phyloP scores from a whole-genome alignment of 108 stramenopile genomes.

The Pseudonitzschia multiseries region DNA sequence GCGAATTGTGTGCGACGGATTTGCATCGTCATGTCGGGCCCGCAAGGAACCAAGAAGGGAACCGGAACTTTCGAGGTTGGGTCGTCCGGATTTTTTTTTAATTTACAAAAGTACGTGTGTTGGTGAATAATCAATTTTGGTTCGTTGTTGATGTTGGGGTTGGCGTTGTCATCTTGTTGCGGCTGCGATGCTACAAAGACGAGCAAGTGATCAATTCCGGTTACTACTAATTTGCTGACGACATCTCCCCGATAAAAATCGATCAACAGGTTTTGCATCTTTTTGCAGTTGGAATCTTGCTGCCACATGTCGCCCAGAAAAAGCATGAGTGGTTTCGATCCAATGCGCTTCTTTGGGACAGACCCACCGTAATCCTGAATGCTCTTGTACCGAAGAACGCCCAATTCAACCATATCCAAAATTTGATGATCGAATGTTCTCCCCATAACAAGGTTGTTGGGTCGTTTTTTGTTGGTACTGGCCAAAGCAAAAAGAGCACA shows the following conservation, averaged over 20 bases:
- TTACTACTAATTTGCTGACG: slow-evolving; percentile 83
- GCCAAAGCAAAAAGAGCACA: slow-evolving; percentile 91
- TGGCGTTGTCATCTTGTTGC: slow-evolving; percentile 11
- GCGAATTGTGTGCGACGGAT: slow-evolving; percentile 92
- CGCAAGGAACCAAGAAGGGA: slow-evolving; percentile 87
- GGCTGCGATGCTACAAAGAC: slow-evolving; percentile 76
- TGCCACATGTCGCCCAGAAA: slow-evolving; percentile 95
- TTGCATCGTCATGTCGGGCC: slow-evolving; percentile 91
- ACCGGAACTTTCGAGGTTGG: slow-evolving; percentile 72
- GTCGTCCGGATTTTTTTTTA: slow-evolving; percentile 81
- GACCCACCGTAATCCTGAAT: slow-evolving; percentile 73
- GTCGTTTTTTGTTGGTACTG: slow-evolving; percentile 98
- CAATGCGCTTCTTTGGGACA: slow-evolving; percentile 80
- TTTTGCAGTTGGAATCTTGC: slow-evolving; percentile 53
- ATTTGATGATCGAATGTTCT: slow-evolving; percentile 94
- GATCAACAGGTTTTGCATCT: slow-evolving; percentile 88
- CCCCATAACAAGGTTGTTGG: slow-evolving; percentile 96
- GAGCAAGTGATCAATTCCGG: slow-evolving; percentile 93
- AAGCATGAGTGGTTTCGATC: slow-evolving; percentile 86
- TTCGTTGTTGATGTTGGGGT: slow-evolving; percentile 21
- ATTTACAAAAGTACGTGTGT: slow-evolving; percentile 76
- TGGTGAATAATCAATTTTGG: slow-evolving; percentile 62
- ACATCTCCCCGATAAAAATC: slow-evolving; percentile 97
- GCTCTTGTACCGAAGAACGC: slow-evolving; percentile 81
- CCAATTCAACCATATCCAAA: slow-evolving; percentile 98